Conservation (phyloP, 2,329 filamentous ascomycete genomes). For the Fusarium secorum region DNA sequence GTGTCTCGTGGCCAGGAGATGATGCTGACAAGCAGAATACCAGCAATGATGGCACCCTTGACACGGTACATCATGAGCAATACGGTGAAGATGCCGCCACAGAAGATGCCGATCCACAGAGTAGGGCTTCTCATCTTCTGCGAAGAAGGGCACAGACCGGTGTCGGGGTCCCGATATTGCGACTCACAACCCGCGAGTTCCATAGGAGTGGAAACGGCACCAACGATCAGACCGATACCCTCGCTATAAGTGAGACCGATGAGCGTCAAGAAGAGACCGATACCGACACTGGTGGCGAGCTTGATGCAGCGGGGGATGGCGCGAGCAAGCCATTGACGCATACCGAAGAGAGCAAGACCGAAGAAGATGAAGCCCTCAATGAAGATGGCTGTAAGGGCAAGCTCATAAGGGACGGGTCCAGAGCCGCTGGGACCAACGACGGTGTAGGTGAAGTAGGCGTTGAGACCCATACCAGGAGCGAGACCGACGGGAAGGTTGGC, state of each 20-base stretch:
- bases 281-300: constrained; percentile 84
- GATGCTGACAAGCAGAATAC: constrained; percentile 83
- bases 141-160: constrained; percentile 62
- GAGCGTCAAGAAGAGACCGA: constrained; percentile 81
- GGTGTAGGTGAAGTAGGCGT: constrained; percentile 86
- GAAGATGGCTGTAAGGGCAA: constrained; percentile 86
- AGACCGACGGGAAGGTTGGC: constrained; percentile 69
- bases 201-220: constrained; percentile 71
- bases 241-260: constrained; percentile 82
- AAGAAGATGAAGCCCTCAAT: constrained; percentile 89
- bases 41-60: constrained; percentile 85
- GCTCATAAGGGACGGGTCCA: constrained; percentile 74
- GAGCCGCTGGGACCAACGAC: constrained; percentile 75
- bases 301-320: constrained; percentile 87
- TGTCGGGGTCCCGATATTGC: constrained; percentile 42
- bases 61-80: constrained; percentile 85
- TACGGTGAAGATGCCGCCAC: constrained; percentile 80
- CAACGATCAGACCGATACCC: constrained; percentile 81
- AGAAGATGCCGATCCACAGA: constrained; percentile 91
- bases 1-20: constrained; percentile 87
- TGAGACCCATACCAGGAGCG: constrained; percentile 66
- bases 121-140: constrained; percentile 83
- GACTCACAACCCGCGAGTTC: constrained; percentile 76
- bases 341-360: constrained; percentile 77
- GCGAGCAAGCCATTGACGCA: constrained; percentile 88